Base-by-base conservation (phyloP, 345 rosid genomes). In the Draba incana region DNA sequence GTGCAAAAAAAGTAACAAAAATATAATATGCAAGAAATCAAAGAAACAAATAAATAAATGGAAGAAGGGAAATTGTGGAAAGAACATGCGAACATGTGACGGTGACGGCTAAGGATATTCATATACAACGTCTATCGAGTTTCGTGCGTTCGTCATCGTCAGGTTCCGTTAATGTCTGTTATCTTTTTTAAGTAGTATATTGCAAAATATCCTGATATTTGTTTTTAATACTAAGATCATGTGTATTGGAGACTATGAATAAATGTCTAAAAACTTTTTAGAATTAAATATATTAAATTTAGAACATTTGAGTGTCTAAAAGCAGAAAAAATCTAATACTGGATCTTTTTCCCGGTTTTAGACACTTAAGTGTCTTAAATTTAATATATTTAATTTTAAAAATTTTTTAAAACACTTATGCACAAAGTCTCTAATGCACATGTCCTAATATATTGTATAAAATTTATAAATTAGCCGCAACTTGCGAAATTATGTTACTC, bases 81-180 rank as follows among this genome's bases (percentile, higher is more conserved):
- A 62, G 68, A 71, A 62, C 75, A 62, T 62, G 75, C 50, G 43
- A 72, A 10, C 50, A 47, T 72, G 76, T 28, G 70, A 71, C 57
- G 75, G 69, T 58, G 66, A 31, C 68, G 68, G 75, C 47, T 47
- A 56, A 62, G 49, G 33, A 71, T 35, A 56, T 56, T 20, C 8
- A 11, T 16, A 46, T 51, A 30, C 42, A 10, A 20, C 6, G 48
- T 46, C 57, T 55, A 48, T 54, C 23, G 58, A 71, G 0, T 56
- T 56, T 38, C 6, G 70, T 3, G 76, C 42, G 38, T 64, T 71
- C 50, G 64, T 71, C 70, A 57, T 39, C 58, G 25, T 72, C 65
- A 64, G 76, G 52, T 64, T 65, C 77, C 61, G 66, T 57, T 72
- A 56, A 64, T 39, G 58, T 56, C 61, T 49, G 66, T 57, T 64